Conservation (phyloP, 495 filamentous ascomycete species). For the Podospora fimiseda region DNA sequence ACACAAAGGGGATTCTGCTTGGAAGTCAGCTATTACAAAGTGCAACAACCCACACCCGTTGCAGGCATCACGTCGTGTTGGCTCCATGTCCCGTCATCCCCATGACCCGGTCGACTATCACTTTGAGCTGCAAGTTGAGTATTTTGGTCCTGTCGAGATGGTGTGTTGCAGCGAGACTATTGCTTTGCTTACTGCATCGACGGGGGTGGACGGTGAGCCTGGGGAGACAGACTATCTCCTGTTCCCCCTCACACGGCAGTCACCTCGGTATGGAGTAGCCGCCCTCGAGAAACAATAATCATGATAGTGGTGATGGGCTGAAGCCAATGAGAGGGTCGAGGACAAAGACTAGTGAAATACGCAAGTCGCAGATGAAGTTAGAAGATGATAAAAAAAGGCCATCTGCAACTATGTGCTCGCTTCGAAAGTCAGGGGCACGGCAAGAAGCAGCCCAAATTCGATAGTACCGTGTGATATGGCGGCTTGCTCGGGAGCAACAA, state of each 20-base stretch:
- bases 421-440: background rate
- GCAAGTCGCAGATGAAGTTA: too few relatives aligned
- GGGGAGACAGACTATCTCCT: background rate
- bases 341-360: background rate
- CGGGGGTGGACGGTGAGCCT: background rate
- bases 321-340: background rate
- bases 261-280: background rate
- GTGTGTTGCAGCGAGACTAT: background rate
- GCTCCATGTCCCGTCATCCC: background rate
- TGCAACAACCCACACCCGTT: background rate
- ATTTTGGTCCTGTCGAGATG: background rate
- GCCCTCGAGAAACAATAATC: background rate
- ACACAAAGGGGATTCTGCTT: too few relatives aligned
- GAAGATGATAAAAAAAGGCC: background rate
- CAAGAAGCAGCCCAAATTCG: conserved; percentile 1
- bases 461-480: conserved; percentile 4
- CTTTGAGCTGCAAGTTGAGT: background rate
- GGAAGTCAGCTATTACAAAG: too few relatives aligned
- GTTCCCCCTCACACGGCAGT: background rate
- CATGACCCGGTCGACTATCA: background rate
- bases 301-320: background rate
- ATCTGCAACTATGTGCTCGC: background rate
- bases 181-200: background rate
- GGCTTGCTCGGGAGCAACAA: too few relatives aligned
- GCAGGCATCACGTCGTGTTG: background rate